Conservation (phyloP, 2,329 filamentous ascomycete species). For the Fusarium globosum region DNA sequence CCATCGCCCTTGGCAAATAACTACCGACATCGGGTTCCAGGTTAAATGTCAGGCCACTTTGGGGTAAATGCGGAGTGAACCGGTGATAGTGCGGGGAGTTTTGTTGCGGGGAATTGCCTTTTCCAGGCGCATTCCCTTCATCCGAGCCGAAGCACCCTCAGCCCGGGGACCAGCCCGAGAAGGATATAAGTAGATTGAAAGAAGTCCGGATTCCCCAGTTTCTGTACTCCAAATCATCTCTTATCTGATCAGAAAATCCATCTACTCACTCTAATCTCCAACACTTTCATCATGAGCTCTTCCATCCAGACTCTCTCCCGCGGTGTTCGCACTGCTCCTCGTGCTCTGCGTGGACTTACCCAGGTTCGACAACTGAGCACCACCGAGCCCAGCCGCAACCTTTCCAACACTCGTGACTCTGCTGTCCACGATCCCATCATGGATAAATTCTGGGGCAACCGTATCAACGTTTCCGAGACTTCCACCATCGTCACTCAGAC, state of each 20-base stretch:
- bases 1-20: neutral
- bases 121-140: conserved; percentile 27
- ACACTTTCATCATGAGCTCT: conserved; percentile 32
- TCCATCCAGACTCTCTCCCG: conserved; percentile 39
- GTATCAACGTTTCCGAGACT: conserved; percentile 10
- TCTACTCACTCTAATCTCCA: neutral
- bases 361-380: conserved; percentile 33
- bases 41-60: conserved; percentile 18
- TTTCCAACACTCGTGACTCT: conserved; percentile 22
- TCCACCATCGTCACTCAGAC: conserved; percentile 2
- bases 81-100: conserved; percentile 19
- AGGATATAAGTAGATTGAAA: conserved; percentile 20
- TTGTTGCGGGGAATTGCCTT: conserved; percentile 23
- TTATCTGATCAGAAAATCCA: neutral
- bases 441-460: conserved; percentile 36
- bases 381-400: conserved; percentile 20
- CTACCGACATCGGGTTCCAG: conserved; percentile 19
- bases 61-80: conserved; percentile 13
- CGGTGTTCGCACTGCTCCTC: conserved; percentile 22
- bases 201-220: neutral
- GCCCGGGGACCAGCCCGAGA: conserved; percentile 13
- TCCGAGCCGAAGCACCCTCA: conserved; percentile 31
- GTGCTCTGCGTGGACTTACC: conserved; percentile 15
- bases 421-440: conserved; percentile 40
- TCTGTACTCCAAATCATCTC: neutral